These are phyloP conservation scores for Hypoxylon crocopeplum DNA, from an alignment of 495 filamentous ascomycete species.

Conservation along the genomic window DNA sequence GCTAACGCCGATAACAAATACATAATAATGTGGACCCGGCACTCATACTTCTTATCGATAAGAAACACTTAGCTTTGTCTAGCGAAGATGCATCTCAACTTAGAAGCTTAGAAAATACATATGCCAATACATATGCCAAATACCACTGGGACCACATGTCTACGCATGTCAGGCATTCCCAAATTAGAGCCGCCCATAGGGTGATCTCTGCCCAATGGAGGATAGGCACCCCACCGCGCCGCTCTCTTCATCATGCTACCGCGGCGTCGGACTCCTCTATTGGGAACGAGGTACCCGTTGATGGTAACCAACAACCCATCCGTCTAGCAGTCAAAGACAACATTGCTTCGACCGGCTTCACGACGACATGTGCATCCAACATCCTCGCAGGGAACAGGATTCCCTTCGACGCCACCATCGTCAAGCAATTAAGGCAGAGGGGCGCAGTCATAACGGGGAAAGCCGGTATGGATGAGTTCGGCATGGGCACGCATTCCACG, in stretches of 20 bases:
- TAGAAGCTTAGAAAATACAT: no score
- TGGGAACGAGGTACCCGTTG: background rate
- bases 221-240: slow-evolving; percentile 3
- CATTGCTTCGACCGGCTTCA: slow-evolving; percentile 67
- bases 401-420: slow-evolving; percentile 87
- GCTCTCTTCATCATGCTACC: slow-evolving; percentile 20
- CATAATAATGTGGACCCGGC: no score
- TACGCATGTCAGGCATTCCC: slow-evolving; percentile 40
- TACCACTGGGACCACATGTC: slow-evolving; percentile 39
- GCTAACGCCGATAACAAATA: no score
- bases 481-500: slow-evolving; percentile 92
- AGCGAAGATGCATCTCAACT: no score
- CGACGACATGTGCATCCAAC: slow-evolving; percentile 83
- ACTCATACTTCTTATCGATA: slow-evolving; percentile 16
- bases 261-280: background rate
- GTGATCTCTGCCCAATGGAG: slow-evolving; percentile 35
- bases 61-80: background rate
- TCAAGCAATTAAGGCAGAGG: slow-evolving; percentile 65
- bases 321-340: slow-evolving; percentile 86
- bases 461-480: slow-evolving; percentile 96
- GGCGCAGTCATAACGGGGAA: slow-evolving; percentile 77
- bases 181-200: slow-evolving; percentile 35
- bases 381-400: slow-evolving; percentile 72
- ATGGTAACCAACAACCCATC: slow-evolving; percentile 10
- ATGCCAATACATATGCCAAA: slow-evolving; percentile 8